Conservation (phyloP, 257 asterid species). For the Buddleja alternifolia region DNA sequence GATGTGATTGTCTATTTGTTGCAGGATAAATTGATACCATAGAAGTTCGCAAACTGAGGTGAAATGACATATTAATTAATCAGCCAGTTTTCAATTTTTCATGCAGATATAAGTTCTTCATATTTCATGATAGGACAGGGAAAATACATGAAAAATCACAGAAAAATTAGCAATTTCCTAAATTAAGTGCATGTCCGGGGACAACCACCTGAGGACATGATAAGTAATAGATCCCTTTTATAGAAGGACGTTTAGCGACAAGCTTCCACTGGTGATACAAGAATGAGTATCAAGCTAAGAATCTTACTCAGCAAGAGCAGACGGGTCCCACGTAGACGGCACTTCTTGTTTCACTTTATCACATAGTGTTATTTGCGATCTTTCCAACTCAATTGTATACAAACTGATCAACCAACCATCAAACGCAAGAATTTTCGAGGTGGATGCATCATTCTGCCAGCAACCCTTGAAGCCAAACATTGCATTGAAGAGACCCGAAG, state of each 20-base stretch:
- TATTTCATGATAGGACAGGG: not conserved
- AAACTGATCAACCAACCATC: slow-evolving; percentile 90
- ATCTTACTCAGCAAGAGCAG: slow-evolving; percentile 89
- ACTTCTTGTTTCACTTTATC: slow-evolving; percentile 73
- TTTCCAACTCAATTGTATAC: slow-evolving; percentile 82
- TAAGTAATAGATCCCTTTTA: not conserved
- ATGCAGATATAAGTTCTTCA: not conserved
- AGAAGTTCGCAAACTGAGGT: not conserved
- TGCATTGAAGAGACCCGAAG: slow-evolving; percentile 80
- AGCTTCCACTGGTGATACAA: not conserved
- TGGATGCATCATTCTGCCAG: slow-evolving; percentile 92
- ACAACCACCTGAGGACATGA: not conserved
- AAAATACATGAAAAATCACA: not conserved
- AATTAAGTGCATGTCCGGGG: not conserved
- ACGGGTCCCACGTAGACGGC: slow-evolving; percentile 88
- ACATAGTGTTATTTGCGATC: slow-evolving; percentile 65
- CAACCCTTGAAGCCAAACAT: slow-evolving; percentile 88
- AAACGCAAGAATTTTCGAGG: slow-evolving; percentile 75
- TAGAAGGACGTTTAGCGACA: not conserved
- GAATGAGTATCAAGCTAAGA: slow-evolving; percentile 30
- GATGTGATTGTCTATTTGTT: not conserved
- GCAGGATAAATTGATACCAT: not conserved
- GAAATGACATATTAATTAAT: not conserved
- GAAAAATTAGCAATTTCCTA: not conserved
- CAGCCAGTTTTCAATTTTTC: not conserved